These are phyloP conservation scores for Earliella scabrosa DNA, from an alignment of 1,284 basidiomycete genomes.

Conservation along the genomic window DNA sequence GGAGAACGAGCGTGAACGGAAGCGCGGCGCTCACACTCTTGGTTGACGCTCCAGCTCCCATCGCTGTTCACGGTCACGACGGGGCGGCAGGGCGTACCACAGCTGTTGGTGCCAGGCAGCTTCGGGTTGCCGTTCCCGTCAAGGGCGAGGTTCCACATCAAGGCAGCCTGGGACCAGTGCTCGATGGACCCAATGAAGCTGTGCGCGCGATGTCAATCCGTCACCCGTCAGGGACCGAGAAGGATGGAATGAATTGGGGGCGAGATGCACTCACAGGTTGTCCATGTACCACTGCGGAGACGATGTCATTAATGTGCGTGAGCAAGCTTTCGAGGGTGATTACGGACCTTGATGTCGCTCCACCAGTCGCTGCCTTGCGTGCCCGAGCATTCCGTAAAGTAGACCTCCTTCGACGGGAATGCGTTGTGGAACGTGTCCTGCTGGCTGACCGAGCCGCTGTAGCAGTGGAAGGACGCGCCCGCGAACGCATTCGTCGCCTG, in stretches of 20 bases:
- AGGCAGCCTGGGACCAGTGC: conserved; percentile 51
- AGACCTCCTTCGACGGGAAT: conserved; percentile 52
- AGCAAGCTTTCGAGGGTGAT: neutral
- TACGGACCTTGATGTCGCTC: conserved; percentile 70
- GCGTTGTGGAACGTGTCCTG: conserved; percentile 49
- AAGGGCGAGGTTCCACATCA: conserved; percentile 71
- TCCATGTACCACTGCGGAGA: conserved; percentile 51
- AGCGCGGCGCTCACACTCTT: conserved; percentile 58
- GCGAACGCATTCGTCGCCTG: conserved; percentile 48
- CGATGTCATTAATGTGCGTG: conserved; percentile 10
- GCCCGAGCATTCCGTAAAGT: conserved; percentile 59
- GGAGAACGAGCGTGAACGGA: neutral
- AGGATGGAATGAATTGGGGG: neutral
- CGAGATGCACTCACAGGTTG: conserved; percentile 54
- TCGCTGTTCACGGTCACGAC: conserved; percentile 68
- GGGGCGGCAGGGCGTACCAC: conserved; percentile 64
- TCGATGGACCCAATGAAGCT: conserved; percentile 50
- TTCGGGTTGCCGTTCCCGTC: conserved; percentile 64
- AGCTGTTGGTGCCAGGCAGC: conserved; percentile 66
- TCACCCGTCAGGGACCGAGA: neutral
- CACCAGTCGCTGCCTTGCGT: conserved; percentile 71
- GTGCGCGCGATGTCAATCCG: too few relatives aligned
- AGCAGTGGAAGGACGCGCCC: conserved; percentile 57
- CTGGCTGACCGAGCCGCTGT: conserved; percentile 43
- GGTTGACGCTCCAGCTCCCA: conserved; percentile 66